These are phyloP conservation scores for Vitis vinifera DNA, from an alignment of 164 flowering plant genomes.

Conservation along the genomic window ASM3070453v1 NC_081821.1:7175001-7175500, in stretches of 20 bases:
- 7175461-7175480: neutral
- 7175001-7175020: neutral
- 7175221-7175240: neutral
- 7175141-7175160: neutral
- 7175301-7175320: neutral
- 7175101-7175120: conserved; percentile 13
- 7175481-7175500: neutral
- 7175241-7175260: neutral
- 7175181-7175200: neutral
- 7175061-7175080: neutral
- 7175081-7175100: neutral
- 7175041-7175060: neutral
- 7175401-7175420: neutral
- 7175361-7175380: neutral
- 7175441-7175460: neutral
- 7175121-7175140: conserved; percentile 3
- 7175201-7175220: neutral
- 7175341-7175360: conserved; percentile 3
- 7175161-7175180: neutral
- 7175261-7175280: neutral
- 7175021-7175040: conserved; percentile 1
- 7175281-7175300: neutral
- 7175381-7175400: neutral
- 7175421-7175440: neutral
- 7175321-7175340: neutral